phyloP scores from a whole-genome alignment of 148 eudicot species.

The Silene latifolia region DNA sequence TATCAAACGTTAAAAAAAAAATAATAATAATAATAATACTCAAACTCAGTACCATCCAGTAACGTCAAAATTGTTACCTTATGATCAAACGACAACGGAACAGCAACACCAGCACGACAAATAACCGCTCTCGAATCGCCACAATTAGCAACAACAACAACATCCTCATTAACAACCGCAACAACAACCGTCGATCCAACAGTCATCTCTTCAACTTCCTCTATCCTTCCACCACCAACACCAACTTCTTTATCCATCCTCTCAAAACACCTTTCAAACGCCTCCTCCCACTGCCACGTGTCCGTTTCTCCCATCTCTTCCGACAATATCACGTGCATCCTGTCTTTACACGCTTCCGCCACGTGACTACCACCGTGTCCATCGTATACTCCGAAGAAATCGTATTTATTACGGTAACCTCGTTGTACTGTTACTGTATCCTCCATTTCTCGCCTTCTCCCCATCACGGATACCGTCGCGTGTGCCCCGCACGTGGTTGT shows the following conservation, averaged over 20 bases:
- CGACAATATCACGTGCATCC: constrained; percentile 36
- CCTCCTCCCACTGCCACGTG: constrained; percentile 48
- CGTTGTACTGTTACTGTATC: not conserved
- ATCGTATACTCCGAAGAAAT: constrained; percentile 61
- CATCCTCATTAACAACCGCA: constrained; percentile 57
- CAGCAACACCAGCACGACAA: constrained; percentile 42
- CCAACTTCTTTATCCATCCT: constrained; percentile 54
- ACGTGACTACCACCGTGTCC: constrained; percentile 69
- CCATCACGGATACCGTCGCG: constrained; percentile 49
- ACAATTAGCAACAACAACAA: constrained; percentile 68
- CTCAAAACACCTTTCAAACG: constrained; percentile 45
- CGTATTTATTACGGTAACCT: constrained; percentile 18
- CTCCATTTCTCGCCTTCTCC: constrained; percentile 32
- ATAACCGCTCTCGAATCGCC: constrained; percentile 80
- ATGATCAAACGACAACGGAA: constrained; percentile 62
- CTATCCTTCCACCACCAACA: constrained; percentile 24
- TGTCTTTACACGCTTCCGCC: constrained; percentile 48
- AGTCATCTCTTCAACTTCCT: constrained; percentile 35
- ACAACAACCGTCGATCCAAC: constrained; percentile 69
- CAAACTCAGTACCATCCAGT: not conserved
- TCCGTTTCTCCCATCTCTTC: constrained; percentile 25
- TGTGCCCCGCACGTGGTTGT: constrained; percentile 25
- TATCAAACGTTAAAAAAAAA: too few species aligned
- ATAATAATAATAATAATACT: too few species aligned
- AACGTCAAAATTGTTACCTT: constrained; percentile 40